Base-by-base conservation (phyloP, 352 stramenopile genomes). In the Globisporangium solare region DNA sequence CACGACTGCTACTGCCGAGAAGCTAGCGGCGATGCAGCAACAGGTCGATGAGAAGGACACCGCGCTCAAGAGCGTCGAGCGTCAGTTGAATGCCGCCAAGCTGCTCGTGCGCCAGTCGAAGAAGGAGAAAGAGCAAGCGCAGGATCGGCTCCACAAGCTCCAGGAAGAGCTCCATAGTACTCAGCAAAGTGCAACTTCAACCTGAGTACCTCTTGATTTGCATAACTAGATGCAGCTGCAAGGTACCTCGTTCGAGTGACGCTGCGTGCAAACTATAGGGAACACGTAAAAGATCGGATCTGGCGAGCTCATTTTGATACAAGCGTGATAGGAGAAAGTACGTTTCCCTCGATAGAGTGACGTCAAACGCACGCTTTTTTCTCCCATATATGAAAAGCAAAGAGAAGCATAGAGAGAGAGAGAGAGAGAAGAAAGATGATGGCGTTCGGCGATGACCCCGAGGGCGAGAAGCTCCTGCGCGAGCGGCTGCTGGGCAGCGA, bases 71-170 rank as follows among this genome's bases (percentile, higher is more conserved):
- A 81, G 72, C 39, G 61, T 67, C 3, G 76, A 88, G 47, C 76
- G 79, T 1, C 79, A 92, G 50, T 61, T 92, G 0, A 83, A 82
- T 17, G 81, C 79, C 3, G 67, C 77, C 10, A 92, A 92, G 57
- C 53, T 89, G n/a, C 69, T 89, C 14, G 67, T 67, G 17, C 71
- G 75, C 0, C 81, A 89, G 57, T 61, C 71, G 6, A 91, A 86
- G 41, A 91, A 89, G 47, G 80, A 91, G 24, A 91, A 88, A 51
- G 75, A 87, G 51, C 69, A 70, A 32, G 48, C 87, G 0, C 45
- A 79, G 40, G 60, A 77, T 13, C 70, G 73, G 22, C 51, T 84
- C n/a, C 47, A 61, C 14, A 79, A 73, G 50, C 60, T 84, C 2
- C 69, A 79, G 49, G 56, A 60, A 54, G 56, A 63, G 40, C 43